Percentiles rank a stretch among this genome's conserved stretches.
Conservation (phyloP, 441 rosid species). For the Pelargonium cotyledonis region DNA sequence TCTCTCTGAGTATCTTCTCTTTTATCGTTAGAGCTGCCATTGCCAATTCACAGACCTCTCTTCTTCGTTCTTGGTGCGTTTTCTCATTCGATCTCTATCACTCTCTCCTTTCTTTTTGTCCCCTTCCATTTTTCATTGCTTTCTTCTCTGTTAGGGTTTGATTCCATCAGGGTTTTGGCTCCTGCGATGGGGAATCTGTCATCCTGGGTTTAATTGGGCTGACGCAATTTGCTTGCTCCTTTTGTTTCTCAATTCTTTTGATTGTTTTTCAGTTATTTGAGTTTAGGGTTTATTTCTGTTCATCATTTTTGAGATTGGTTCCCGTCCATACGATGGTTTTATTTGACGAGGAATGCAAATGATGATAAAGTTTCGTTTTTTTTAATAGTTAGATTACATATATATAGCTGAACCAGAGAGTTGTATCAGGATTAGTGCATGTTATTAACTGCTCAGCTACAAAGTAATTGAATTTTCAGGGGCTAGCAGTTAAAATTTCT, state of each 20-base stretch:
- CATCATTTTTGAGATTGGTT: constrained; percentile 11
- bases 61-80: constrained; percentile 36
- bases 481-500: no score
- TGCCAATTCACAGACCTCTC: constrained; percentile 28
- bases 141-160: constrained; percentile 27
- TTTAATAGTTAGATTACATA: neutral
- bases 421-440: neutral
- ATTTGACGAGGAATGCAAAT: neutral
- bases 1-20: no score
- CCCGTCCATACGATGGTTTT: neutral
- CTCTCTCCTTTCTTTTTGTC: neutral
- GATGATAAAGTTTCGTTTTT: neutral
- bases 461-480: no score
- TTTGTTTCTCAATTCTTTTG: constrained; percentile 11
- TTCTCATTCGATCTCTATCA: constrained; percentile 34
- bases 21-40: constrained; percentile 29
- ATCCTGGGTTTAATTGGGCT: constrained; percentile 18
- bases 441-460: neutral
- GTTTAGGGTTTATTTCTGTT: constrained; percentile 11
- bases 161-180: constrained; percentile 37
- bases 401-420: neutral
- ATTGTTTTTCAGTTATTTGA: no score
- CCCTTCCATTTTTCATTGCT: neutral
- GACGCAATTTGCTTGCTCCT: constrained; percentile 25
- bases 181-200: constrained; percentile 3